phyloP scores from a whole-genome alignment of 1,284 basidiomycete genomes.

The Trametes polyzona region DNA sequence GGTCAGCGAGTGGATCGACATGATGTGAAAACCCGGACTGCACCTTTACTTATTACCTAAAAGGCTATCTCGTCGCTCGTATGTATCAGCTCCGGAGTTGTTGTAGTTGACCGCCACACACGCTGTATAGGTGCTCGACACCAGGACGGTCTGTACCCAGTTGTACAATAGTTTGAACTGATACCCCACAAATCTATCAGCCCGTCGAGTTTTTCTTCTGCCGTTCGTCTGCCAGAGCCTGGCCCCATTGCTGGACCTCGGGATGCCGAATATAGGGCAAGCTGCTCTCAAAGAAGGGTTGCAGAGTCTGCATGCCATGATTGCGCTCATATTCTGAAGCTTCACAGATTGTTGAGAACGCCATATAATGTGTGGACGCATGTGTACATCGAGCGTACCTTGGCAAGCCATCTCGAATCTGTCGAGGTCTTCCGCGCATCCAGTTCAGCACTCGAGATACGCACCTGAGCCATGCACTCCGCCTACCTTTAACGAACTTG shows the following conservation, averaged over 20 bases:
- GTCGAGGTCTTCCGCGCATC: slow-evolving; percentile 73
- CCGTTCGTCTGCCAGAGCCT: slow-evolving; percentile 64
- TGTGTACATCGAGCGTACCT: too few species aligned
- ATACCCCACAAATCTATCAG: not conserved
- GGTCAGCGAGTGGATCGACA: slow-evolving; percentile 18
- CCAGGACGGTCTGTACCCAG: not conserved
- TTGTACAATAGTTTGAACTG: not conserved
- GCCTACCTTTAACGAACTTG: slow-evolving; percentile 86
- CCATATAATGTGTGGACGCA: too few species aligned
- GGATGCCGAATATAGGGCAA: slow-evolving; percentile 75
- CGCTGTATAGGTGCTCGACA: not conserved
- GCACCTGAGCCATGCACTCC: not conserved
- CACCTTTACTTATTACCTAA: not conserved
- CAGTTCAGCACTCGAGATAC: not conserved
- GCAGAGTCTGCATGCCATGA: slow-evolving; percentile 51
- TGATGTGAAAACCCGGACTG: not conserved
- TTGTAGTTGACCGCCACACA: too few species aligned
- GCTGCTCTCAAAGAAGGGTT: slow-evolving; percentile 78
- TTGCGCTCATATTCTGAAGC: slow-evolving; percentile 75
- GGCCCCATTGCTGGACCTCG: slow-evolving; percentile 79
- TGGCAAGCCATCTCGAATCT: slow-evolving; percentile 91
- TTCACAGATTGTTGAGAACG: slow-evolving; percentile 34
- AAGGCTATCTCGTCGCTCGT: not conserved
- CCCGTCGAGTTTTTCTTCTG: not conserved
- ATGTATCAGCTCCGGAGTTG: not conserved